phyloP scores from a whole-genome alignment of 805 yeast genomes.

The Schizosaccharomyces cryophilus region DNA sequence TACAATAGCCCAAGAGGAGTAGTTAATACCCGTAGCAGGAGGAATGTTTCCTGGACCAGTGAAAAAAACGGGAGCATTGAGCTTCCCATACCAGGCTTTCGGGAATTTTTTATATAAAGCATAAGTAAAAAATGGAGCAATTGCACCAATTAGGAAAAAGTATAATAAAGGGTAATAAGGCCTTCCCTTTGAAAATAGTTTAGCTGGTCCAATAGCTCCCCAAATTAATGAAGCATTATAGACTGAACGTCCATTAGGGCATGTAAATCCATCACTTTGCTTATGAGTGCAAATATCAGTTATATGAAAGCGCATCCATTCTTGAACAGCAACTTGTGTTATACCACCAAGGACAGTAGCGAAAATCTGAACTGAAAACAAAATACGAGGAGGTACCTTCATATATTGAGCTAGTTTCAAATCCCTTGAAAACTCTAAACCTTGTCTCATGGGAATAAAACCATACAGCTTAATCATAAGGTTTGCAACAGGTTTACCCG shows the following conservation, averaged over 20 bases:
- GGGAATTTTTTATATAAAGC: conserved; percentile 18
- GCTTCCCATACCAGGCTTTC: conserved; percentile 18
- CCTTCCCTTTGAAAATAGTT: conserved; percentile 26
- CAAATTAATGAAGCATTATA: conserved; percentile 35
- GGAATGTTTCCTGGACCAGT: conserved; percentile 37
- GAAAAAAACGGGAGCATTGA: conserved; percentile 48
- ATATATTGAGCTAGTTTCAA: conserved; percentile 42
- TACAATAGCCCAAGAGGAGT: conserved; percentile 28
- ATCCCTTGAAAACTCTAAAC: conserved; percentile 28
- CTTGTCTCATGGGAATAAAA: conserved; percentile 27
- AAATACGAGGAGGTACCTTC: conserved; percentile 35
- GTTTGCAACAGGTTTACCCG: conserved; percentile 36
- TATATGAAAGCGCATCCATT: conserved; percentile 19
- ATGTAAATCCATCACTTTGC: conserved; percentile 24
- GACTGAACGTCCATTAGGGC: conserved; percentile 23
- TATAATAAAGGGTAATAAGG: conserved; percentile 30
- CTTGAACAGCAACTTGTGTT: conserved; percentile 20
- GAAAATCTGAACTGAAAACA: conserved; percentile 27
- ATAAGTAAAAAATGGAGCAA: conserved; percentile 21
- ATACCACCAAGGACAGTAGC: conserved; percentile 23
- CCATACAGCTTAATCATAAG: conserved; percentile 40
- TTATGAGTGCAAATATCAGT: conserved; percentile 20
- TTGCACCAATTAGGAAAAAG: conserved; percentile 35
- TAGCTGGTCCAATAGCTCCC: conserved; percentile 42
- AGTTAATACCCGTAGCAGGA: conserved; percentile 50